These are phyloP conservation scores for Miscanthus lutarioriparius DNA, from an alignment of 176 grass and related monocot species.

Conservation along the genomic window DNA sequence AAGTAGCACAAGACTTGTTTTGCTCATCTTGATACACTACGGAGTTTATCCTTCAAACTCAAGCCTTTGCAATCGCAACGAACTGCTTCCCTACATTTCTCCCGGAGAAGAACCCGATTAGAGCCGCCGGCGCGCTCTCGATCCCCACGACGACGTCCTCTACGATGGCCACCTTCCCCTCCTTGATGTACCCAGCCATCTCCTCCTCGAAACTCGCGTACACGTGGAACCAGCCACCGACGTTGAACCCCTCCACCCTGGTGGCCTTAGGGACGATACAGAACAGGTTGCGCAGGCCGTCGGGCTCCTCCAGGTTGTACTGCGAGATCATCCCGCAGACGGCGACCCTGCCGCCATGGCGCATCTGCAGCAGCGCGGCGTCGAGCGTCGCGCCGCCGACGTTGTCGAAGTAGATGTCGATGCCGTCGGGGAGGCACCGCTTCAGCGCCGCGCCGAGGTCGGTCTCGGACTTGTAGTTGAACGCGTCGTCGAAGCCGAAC, in stretches of 20 bases:
- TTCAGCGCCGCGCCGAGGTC: too few species aligned
- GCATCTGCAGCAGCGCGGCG: too few species aligned
- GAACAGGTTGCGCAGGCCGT: conserved; percentile 44
- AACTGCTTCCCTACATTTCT: conserved; percentile 54
- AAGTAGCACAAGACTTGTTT: too few species aligned
- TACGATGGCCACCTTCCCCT: conserved; percentile 39
- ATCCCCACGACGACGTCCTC: conserved; percentile 55
- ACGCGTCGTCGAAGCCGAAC: too few species aligned
- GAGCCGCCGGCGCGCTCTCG: conserved; percentile 48
- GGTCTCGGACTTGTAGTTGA: too few species aligned
- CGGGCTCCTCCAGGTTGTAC: conserved; percentile 40
- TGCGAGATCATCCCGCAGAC: conserved; percentile 65
- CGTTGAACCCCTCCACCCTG: conserved; percentile 41
- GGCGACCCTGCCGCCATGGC: not conserved
- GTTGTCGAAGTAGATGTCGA: too few species aligned
- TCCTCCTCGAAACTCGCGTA: conserved; percentile 45
- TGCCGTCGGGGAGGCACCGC: too few species aligned
- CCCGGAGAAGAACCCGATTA: conserved; percentile 50
- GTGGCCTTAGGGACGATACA: conserved; percentile 17
- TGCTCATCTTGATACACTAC: too few species aligned
- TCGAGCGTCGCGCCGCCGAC: too few species aligned
- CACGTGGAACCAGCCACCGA: conserved; percentile 11
- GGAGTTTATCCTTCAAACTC: too few species aligned
- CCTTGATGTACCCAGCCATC: conserved; percentile 11
- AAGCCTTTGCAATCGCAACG: not conserved